Base-by-base conservation (phyloP, 805 yeast genomes). In the Suhomyces xylopsoci region DNA sequence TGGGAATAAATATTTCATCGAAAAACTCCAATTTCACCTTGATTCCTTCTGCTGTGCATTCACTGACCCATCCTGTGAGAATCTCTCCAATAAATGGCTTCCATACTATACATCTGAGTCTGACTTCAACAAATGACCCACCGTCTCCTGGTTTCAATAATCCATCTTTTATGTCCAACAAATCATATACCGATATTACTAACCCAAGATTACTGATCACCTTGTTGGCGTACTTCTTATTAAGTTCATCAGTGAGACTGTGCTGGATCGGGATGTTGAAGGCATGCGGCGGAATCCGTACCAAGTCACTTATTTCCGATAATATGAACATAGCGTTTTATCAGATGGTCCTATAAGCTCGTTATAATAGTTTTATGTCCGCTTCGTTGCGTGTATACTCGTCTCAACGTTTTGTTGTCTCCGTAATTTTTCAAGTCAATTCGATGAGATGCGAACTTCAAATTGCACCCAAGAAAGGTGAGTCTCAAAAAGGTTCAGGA, bases 11-110 rank as follows among this genome's bases (percentile, higher is more conserved):
- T 9, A 94, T 84, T 68, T 94, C 97, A 67, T 91, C 91, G 65
- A 94, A 94, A 67, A 94, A 88, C 56, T 88, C 96, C 79, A 90
- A 79, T 56, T 85, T 82, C 38, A 89, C 84, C 66, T 89, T 87
- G 55, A 94, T 83, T 2, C 99, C 99, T 50, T 91, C 96, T 20
- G 83, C 81, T 3, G 91, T 81, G 71, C 97, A 89, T 59, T 90
- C 88, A 42, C 90, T 84, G 32, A 94, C 90, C 93, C 96, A 90
- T 1, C 99, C 99, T 0, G 91, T 85, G 24, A 94, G 68, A 7
- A 93, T 82, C 66, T 94, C 99, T 8, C 99, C 99, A 1, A 90
- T 85, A 68, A 93, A 93, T 0, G 99, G 99, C 58, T 92, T 88
- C 79, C 94, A 94, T 1, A 93, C 85, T 8, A 92, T 75, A 46